Percentiles rank a stretch among this genome's conserved stretches.
phyloP scores from a whole-genome alignment of 2,329 filamentous ascomycete genomes.

The Lasiodiplodia theobromae region DNA sequence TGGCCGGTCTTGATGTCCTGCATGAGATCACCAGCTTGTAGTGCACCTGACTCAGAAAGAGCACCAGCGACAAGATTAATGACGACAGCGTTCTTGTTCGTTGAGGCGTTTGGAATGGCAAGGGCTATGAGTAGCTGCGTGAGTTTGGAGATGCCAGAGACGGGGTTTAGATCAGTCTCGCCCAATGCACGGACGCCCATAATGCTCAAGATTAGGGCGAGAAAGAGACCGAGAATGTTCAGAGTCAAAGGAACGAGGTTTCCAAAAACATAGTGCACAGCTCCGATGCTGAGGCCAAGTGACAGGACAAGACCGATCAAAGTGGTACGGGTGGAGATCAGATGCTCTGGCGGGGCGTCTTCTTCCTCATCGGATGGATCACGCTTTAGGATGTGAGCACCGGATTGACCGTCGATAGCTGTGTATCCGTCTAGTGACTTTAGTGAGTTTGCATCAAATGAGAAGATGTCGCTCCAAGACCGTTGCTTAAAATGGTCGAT shows the following conservation, averaged over 20 bases:
- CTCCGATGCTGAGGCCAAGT: conserved; percentile 78
- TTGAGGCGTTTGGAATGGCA: conserved; percentile 74
- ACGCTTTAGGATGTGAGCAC: conserved; percentile 41
- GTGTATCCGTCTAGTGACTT: conserved; percentile 47
- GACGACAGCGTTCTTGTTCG: conserved; percentile 81
- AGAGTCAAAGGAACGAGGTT: conserved; percentile 80
- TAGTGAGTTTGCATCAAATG: conserved; percentile 39
- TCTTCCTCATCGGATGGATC: conserved; percentile 57
- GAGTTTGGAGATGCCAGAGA: conserved; percentile 94
- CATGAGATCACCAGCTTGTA: conserved; percentile 95
- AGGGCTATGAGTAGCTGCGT: conserved; percentile 95
- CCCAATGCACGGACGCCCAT: conserved; percentile 71
- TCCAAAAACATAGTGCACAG: conserved; percentile 85
- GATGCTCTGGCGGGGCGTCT: conserved; percentile 84
- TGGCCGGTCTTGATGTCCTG: conserved; percentile 98
- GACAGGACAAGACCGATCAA: conserved; percentile 78
- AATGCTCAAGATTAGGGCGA: conserved; percentile 72
- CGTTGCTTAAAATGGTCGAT: conserved; percentile 41
- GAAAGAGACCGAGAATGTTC: conserved; percentile 81
- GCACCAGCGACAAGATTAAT: conserved; percentile 96
- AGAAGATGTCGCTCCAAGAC: conserved; percentile 46
- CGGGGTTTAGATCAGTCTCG: conserved; percentile 94
- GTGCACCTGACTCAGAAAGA: conserved; percentile 81
- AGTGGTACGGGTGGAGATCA: conserved; percentile 76
- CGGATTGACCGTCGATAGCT: conserved; percentile 39